These are phyloP conservation scores for Lentinula sp. DNA, from an alignment of 768 basidiomycete genomes.

Conservation along the genomic window DNA sequence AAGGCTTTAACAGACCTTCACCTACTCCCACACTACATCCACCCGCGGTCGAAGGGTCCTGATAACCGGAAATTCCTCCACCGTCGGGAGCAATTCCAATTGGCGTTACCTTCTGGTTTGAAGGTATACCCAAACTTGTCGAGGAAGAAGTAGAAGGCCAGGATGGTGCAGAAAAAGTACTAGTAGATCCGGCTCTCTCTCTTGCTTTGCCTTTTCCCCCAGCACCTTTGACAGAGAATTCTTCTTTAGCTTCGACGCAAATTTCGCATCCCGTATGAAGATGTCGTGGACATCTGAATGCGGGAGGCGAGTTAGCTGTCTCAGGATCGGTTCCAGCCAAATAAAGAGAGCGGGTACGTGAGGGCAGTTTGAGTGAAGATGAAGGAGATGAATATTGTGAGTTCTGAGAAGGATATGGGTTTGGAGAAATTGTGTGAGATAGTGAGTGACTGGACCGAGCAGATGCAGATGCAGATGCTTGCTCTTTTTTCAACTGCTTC, in stretches of 20 bases:
- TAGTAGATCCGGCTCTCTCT: background rate
- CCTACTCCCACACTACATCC: slow-evolving; percentile 45
- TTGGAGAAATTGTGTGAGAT: background rate
- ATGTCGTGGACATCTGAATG: slow-evolving; percentile 67
- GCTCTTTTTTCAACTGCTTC: background rate
- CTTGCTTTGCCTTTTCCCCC: slow-evolving; percentile 14
- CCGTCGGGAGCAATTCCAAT: slow-evolving; percentile 26
- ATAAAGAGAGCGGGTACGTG: slow-evolving; percentile 48
- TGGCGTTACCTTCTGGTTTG: background rate
- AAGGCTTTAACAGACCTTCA: slow-evolving; percentile 57
- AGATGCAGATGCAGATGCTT: background rate
- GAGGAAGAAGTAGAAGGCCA: slow-evolving; percentile 3
- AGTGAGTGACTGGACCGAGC: slow-evolving; percentile 3
- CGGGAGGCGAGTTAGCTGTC: slow-evolving; percentile 56
- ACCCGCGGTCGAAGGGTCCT: slow-evolving; percentile 43
- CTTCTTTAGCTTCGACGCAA: slow-evolving; percentile 57
- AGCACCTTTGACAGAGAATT: slow-evolving; percentile 12
- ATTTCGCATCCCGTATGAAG: slow-evolving; percentile 70
- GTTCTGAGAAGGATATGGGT: slow-evolving; percentile 6
- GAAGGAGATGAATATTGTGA: background rate
- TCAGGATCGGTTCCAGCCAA: slow-evolving; percentile 55
- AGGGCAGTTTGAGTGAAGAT: slow-evolving; percentile 11
- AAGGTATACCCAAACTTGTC: background rate
- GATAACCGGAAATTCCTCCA: slow-evolving; percentile 65
- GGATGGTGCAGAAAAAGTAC: background rate